Percentiles rank a stretch among this genome's conserved stretches.
These are phyloP conservation scores for Lipomyces mesembrius DNA, from an alignment of 805 yeast species.

Conservation along the genomic window DNA sequence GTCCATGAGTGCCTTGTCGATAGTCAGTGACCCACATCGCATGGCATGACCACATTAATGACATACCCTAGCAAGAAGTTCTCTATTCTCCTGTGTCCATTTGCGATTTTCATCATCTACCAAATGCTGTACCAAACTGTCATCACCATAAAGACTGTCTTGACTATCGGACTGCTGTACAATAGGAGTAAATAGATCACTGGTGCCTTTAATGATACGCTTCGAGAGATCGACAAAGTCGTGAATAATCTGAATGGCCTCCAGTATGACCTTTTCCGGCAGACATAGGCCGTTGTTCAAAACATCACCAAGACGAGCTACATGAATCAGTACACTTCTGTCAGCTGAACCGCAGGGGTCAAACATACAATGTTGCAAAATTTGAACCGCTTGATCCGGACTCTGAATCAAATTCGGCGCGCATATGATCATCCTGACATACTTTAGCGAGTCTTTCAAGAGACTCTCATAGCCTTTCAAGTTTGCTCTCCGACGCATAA, in stretches of 20 bases:
- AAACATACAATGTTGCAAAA: conserved; percentile 21
- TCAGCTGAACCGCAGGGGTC: not conserved
- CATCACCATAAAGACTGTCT: conserved; percentile 23
- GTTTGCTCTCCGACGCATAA: conserved; percentile 19
- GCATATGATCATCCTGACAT: conserved; percentile 21
- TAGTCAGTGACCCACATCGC: not conserved
- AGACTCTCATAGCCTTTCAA: conserved; percentile 27
- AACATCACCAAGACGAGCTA: conserved; percentile 24
- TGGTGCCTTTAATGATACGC: conserved; percentile 5
- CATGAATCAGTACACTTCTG: not conserved
- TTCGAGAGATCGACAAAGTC: conserved; percentile 17
- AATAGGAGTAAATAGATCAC: not conserved
- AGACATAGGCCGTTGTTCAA: conserved; percentile 17
- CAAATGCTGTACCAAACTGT: conserved; percentile 20
- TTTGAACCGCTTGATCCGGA: conserved; percentile 18
- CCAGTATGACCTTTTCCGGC: conserved; percentile 22
- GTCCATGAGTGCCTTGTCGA: conserved; percentile 14
- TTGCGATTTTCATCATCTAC: conserved; percentile 20
- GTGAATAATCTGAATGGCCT: conserved; percentile 21
- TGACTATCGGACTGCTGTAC: conserved; percentile 2
- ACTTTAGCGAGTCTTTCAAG: conserved; percentile 27
- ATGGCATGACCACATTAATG: not conserved
- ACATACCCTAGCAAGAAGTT: conserved; percentile 20
- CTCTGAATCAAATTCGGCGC: conserved; percentile 17
- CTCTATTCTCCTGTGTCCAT: conserved; percentile 12